Percentiles rank a stretch among this genome's conserved stretches.
phyloP scores from a whole-genome alignment of 768 basidiomycete genomes.

The Trametes cubensis region DNA sequence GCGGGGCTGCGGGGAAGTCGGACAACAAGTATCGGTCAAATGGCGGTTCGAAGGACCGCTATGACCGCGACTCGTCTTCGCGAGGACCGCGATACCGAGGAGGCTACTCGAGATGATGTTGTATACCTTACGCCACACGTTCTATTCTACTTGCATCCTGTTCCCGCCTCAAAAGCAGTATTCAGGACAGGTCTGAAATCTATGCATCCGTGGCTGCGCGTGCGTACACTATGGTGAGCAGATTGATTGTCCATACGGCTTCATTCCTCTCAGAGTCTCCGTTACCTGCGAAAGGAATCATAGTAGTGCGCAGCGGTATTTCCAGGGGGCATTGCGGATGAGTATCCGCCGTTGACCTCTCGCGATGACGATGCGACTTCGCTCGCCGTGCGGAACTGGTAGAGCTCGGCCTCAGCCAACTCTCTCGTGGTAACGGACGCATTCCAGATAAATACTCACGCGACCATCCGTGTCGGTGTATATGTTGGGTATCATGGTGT shows the following conservation, averaged over 20 bases:
- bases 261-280: too few relatives aligned
- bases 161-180: not conserved
- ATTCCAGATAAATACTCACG: not conserved
- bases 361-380: not conserved
- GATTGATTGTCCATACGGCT: too few relatives aligned
- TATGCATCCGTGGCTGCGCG: too few relatives aligned
- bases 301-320: constrained; percentile 3
- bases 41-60: constrained; percentile 13
- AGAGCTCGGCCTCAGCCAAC: not conserved
- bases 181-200: too few relatives aligned
- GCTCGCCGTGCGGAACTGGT: constrained; percentile 3
- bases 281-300: constrained; percentile 6
- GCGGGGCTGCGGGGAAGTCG: constrained; percentile 28
- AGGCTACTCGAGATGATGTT: constrained; percentile 33
- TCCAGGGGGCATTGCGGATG: not conserved
- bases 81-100: constrained; percentile 37
- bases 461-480: constrained; percentile 13
- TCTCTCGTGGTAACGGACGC: too few relatives aligned
- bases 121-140: not conserved
- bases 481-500: constrained; percentile 6
- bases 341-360: not conserved
- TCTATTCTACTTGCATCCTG: not conserved
- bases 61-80: constrained; percentile 21
- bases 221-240: too few relatives aligned
- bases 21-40: constrained; percentile 23